phyloP scores from a whole-genome alignment of 2,329 filamentous ascomycete genomes.

The Trichoderma gracile region DNA sequence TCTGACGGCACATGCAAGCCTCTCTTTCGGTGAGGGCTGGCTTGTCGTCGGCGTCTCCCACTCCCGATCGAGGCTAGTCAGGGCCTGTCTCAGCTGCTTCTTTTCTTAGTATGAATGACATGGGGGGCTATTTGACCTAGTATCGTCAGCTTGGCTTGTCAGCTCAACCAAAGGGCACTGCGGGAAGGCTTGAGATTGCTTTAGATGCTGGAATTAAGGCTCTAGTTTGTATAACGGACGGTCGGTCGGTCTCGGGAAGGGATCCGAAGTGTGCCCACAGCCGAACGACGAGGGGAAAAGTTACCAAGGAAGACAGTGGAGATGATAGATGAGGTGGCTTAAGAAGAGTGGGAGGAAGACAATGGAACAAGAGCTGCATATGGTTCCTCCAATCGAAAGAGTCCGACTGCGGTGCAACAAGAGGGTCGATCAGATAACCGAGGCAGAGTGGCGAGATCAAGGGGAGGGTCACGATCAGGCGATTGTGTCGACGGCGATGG shows the following conservation, averaged over 20 bases:
- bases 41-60: conserved; percentile 21
- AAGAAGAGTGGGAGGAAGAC: too few species aligned
- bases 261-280: background rate
- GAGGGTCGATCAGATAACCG: too few species aligned
- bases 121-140: background rate
- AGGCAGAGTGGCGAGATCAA: too few species aligned
- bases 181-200: too few species aligned
- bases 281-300: background rate
- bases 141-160: background rate
- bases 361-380: background rate
- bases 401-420: background rate
- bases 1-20: too few species aligned
- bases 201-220: background rate
- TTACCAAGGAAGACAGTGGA: background rate
- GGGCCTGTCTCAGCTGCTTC: background rate
- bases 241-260: too few species aligned
- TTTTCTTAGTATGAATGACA: background rate
- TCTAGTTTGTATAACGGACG: too few species aligned
- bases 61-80: conserved; percentile 6
- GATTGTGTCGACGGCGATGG: background rate
- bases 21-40: conserved; percentile 2
- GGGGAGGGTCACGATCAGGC: too few species aligned
- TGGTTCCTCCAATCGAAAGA: background rate
- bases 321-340: too few species aligned
- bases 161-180: too few species aligned